These are phyloP conservation scores for Podaxis sp. DNA, from an alignment of 768 basidiomycete genomes.

Conservation along the genomic window DNA sequence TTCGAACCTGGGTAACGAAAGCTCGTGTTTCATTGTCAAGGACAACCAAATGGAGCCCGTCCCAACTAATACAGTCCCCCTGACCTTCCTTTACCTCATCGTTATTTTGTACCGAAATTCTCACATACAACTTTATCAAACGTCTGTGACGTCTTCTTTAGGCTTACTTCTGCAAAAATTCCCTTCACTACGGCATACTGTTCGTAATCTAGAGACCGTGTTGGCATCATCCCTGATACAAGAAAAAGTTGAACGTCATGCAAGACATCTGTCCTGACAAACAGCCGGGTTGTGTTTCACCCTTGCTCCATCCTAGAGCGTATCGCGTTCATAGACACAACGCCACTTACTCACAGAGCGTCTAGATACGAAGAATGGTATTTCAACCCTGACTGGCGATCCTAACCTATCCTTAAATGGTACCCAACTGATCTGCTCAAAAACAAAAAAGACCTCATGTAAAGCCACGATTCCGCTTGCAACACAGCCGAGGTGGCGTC, in stretches of 20 bases:
- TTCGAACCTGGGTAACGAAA: neutral
- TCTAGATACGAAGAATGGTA: neutral
- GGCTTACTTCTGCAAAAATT: neutral
- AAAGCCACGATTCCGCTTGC: neutral
- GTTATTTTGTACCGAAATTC: neutral
- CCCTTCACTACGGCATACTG: neutral
- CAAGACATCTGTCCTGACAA: neutral
- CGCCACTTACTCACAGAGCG: too few relatives aligned
- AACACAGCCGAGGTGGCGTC: neutral
- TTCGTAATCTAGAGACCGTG: neutral
- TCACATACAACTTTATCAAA: constrained; percentile 11
- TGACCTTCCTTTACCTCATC: constrained; percentile 5
- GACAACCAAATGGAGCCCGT: constrained; percentile 10
- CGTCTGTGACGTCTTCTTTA: neutral
- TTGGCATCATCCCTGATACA: neutral
- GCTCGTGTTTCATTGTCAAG: constrained; percentile 8
- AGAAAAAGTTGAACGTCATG: neutral
- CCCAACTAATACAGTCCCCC: neutral
- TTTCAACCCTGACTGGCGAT: neutral
- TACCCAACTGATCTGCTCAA: neutral
- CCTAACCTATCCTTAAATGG: neutral
- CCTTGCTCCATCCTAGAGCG: too few relatives aligned
- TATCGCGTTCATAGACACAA: too few relatives aligned
- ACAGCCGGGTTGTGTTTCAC: neutral
- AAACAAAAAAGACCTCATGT: neutral